phyloP scores from a whole-genome alignment of 2,329 filamentous ascomycete species.

The Epichloe gansuensis region DNA sequence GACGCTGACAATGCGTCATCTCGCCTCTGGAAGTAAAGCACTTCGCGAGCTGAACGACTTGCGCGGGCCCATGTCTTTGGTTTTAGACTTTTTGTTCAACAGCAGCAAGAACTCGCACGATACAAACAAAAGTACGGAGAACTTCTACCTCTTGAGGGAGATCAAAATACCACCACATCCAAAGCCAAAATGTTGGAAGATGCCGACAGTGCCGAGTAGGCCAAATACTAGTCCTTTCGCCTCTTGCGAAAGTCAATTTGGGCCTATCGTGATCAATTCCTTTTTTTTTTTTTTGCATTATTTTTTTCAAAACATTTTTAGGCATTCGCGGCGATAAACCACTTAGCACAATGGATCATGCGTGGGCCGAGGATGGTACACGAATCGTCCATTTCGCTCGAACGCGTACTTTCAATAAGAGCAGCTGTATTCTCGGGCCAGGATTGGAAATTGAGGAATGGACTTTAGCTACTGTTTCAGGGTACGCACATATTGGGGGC shows the following conservation, averaged over 20 bases:
- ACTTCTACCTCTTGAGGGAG: conserved; percentile 15
- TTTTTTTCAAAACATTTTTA: too few relatives aligned
- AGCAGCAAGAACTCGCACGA: conserved; percentile 50
- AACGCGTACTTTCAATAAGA: neutral
- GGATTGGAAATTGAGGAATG: neutral
- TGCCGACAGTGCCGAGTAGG: neutral
- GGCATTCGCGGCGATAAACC: neutral
- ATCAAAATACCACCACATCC: conserved; percentile 11
- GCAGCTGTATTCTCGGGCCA: neutral
- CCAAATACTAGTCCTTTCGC: neutral
- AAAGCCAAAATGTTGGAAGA: conserved; percentile 3
- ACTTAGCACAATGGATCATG: neutral
- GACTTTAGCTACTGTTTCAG: neutral
- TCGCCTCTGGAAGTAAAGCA: conserved; percentile 55
- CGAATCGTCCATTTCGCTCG: neutral
- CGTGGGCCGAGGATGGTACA: neutral
- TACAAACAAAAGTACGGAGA: conserved; percentile 45
- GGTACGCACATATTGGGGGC: neutral
- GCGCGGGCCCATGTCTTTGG: conserved; percentile 62
- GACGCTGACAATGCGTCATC: conserved; percentile 66
- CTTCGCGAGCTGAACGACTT: conserved; percentile 57
- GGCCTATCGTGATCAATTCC: too few relatives aligned
- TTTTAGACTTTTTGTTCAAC: conserved; percentile 51
- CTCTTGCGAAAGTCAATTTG: neutral
- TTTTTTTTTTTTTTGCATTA: neutral